Base-by-base conservation (phyloP, 768 basidiomycete genomes). In the Aureoboletus auriporus region DNA sequence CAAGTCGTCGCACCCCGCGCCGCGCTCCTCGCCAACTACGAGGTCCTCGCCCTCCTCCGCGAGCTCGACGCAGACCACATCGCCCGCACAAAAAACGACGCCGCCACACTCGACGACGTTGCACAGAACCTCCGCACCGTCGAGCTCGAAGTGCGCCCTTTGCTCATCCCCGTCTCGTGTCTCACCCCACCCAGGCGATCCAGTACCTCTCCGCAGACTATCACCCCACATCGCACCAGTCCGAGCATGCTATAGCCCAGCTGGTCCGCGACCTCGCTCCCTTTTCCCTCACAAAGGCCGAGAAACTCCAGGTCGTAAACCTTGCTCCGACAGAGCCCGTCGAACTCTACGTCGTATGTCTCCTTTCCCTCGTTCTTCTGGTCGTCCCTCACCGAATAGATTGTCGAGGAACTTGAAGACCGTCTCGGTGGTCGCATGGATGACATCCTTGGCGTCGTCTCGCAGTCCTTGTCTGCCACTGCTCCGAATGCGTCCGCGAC, bases 221-320 rank as follows among this genome's bases (percentile, higher is more conserved):
- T 56, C 85, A 88, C 50, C 86, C 88, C 6, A 84, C 82, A 0
- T 62, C 68, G 0, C 64, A 74, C 8, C 93, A 95, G 65, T 83
- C 81, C 2, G 71, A 78, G 2, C 75, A 77, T 44, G 76, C 80
- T 11, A 79, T 95, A 47, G 68, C 79, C 1, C 71, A 73, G 47
- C 81, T 96, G 11, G 80, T 87, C 14, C 78, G 80, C 48, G 72
- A 72, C 34, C 79, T 97, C 9, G 77, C 79, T 2, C 71, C 79
- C 16, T 87, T 82, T 53, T 75, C 78, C 30, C 71, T 97, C 52
- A 94, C 93, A 1, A 96, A 94, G 58, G 82, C 87, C 3, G 94
- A 97, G 73, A 93, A 93, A 61, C 75, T 96, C 4, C 91, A 94
- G 60, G 76, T 96, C 31, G 84, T 91, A n/a, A 96, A 97, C 60